These are phyloP conservation scores for Aspergillus campestris DNA, from an alignment of 495 filamentous ascomycete genomes.

Conservation along the genomic window DNA sequence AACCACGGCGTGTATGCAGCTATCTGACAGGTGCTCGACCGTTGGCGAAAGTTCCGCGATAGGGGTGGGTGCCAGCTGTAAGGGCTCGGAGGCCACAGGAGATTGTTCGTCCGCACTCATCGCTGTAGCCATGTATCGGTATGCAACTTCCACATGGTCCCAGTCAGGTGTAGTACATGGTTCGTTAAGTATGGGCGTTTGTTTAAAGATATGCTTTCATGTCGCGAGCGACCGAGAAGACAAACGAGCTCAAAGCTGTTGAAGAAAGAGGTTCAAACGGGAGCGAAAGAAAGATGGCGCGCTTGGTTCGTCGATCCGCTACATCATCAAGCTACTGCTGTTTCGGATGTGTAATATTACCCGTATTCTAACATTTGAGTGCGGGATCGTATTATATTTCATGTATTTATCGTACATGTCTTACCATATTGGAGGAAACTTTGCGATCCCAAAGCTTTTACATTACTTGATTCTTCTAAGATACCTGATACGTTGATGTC, in stretches of 20 bases:
- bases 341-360: constrained; percentile 19
- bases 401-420: too few relatives aligned
- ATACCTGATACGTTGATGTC: not conserved
- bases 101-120: constrained; percentile 27
- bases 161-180: constrained; percentile 6
- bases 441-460: too few relatives aligned
- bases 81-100: constrained; percentile 14
- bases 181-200: not conserved
- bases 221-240: too few relatives aligned
- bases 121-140: constrained; percentile 12
- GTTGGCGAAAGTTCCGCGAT: constrained; percentile 64
- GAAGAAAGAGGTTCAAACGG: not conserved
- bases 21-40: constrained; percentile 20
- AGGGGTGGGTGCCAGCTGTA: constrained; percentile 36
- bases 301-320: not conserved
- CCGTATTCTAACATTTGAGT: not conserved
- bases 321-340: not conserved
- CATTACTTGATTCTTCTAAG: too few relatives aligned
- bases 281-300: not conserved
- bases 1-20: constrained; percentile 57
- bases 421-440: too few relatives aligned
- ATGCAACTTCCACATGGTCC: constrained; percentile 11
- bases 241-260: not conserved
- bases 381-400: not conserved
- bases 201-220: not conserved